Conservation (phyloP, 2,329 filamentous ascomycete genomes). For the Lomentospora prolificans region DNA sequence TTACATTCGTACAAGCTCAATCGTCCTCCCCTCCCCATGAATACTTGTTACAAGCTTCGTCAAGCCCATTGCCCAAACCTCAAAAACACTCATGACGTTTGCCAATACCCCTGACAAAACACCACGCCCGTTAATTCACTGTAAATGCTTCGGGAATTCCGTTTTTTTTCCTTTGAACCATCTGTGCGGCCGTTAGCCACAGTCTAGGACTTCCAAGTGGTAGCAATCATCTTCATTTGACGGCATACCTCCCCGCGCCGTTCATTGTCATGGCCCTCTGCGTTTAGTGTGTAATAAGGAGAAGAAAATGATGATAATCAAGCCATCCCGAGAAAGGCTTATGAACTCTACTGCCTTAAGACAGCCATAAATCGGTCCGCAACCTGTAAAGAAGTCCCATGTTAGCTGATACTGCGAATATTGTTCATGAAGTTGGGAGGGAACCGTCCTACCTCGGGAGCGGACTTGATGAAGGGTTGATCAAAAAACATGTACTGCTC, state of each 20-base stretch:
- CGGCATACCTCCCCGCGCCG: neutral
- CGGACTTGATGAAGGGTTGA: constrained; percentile 80
- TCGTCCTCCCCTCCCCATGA: neutral
- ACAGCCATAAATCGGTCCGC: constrained; percentile 22
- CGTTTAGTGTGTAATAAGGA: neutral
- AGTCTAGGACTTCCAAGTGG: too few relatives aligned
- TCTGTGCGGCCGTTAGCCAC: too few relatives aligned
- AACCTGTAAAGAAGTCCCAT: constrained; percentile 15
- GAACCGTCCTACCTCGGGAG: constrained; percentile 60
- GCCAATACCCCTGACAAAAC: too few relatives aligned
- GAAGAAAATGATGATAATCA: neutral
- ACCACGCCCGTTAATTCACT: too few relatives aligned
- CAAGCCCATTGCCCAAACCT: neutral
- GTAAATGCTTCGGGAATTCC: neutral
- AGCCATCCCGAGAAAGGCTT: neutral
- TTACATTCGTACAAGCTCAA: neutral
- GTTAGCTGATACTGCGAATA: neutral
- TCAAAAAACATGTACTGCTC: constrained; percentile 87
- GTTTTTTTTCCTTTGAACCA: neutral
- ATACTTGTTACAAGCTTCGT: neutral
- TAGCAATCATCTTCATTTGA: neutral
- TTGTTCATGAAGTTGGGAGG: too few relatives aligned
- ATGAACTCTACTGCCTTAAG: constrained; percentile 12
- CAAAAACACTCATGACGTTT: neutral
- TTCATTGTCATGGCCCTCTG: neutral